Percentiles rank a stretch among this genome's conserved stretches.
phyloP scores from a whole-genome alignment of 2,329 filamentous ascomycete species.

The Claviceps arundinis region DNA sequence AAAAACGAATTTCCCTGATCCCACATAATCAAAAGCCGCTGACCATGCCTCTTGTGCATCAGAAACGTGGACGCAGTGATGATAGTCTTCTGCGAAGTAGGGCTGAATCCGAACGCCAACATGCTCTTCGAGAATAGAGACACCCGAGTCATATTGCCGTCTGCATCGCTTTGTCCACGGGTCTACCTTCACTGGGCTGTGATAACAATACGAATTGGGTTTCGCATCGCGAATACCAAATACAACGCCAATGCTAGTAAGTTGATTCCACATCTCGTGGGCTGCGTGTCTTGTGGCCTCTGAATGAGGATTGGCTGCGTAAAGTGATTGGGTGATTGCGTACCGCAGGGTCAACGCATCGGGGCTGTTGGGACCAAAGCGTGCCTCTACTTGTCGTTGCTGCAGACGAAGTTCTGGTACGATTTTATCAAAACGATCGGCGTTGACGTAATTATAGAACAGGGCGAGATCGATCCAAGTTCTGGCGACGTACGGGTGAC shows the following conservation, averaged over 20 bases:
- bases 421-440: slow-evolving; percentile 24
- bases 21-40: slow-evolving; percentile 19
- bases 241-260: slow-evolving; percentile 22
- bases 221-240: slow-evolving; percentile 24
- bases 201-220: slow-evolving; percentile 28
- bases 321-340: slow-evolving; percentile 26
- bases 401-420: slow-evolving; percentile 23
- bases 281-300: slow-evolving; percentile 23
- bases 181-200: slow-evolving; percentile 30
- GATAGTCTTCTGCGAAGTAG: slow-evolving; percentile 32
- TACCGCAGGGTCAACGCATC: slow-evolving; percentile 28
- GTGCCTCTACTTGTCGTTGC: slow-evolving; percentile 23
- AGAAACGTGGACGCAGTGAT: slow-evolving; percentile 24
- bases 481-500: slow-evolving; percentile 29
- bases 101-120: slow-evolving; percentile 23
- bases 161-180: slow-evolving; percentile 30
- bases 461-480: slow-evolving; percentile 29
- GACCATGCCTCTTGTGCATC: slow-evolving; percentile 26
- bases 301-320: slow-evolving; percentile 20
- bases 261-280: slow-evolving; percentile 23
- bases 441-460: slow-evolving; percentile 24
- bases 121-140: slow-evolving; percentile 25
- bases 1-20: slow-evolving; percentile 18
- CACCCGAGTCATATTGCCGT: slow-evolving; percentile 25
- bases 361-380: slow-evolving; percentile 17